Percentiles rank a stretch among this genome's conserved stretches.
Evolutionary conservation across 176 grass and related monocot species (phyloP).

Genomic region (Bonia amplexicaulis): DNA sequence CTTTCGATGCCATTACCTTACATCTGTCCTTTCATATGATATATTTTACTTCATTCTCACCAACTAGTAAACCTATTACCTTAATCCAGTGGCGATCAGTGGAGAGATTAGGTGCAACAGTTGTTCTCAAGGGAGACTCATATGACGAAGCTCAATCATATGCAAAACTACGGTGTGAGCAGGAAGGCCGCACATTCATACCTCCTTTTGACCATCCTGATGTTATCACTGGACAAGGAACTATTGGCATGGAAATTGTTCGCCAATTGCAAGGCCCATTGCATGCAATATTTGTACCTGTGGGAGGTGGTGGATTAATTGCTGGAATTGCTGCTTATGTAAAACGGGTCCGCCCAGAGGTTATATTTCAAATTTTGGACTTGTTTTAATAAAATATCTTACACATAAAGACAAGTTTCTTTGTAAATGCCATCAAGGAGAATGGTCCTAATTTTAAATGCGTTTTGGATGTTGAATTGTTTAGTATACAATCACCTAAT

Average conservation of each 20-base stretch:
- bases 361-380: slow-evolving; percentile 19
- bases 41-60: background rate
- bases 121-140: slow-evolving; percentile 80
- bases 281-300: slow-evolving; percentile 98
- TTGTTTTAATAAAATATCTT: background rate
- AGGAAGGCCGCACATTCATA: slow-evolving; percentile 85
- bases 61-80: background rate
- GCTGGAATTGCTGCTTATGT: slow-evolving; percentile 98
- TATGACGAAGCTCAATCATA: slow-evolving; percentile 95
- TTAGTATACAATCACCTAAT: background rate
- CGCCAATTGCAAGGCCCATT: slow-evolving; percentile 68
- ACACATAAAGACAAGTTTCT: background rate
- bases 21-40: background rate
- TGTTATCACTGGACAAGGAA: slow-evolving; percentile 88
- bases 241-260: slow-evolving; percentile 97
- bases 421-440: background rate
- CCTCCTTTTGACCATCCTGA: slow-evolving; percentile 98
- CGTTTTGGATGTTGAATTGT: background rate
- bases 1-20: background rate
- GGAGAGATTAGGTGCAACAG: slow-evolving; percentile 83
- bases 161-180: slow-evolving; percentile 72
- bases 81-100: slow-evolving; percentile 85
- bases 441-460: background rate
- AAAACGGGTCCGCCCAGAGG: slow-evolving; percentile 95
- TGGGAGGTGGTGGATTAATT: slow-evolving; percentile 96